Conservation (phyloP, 352 stramenopile species). For the Phytopythium montanum region DNA sequence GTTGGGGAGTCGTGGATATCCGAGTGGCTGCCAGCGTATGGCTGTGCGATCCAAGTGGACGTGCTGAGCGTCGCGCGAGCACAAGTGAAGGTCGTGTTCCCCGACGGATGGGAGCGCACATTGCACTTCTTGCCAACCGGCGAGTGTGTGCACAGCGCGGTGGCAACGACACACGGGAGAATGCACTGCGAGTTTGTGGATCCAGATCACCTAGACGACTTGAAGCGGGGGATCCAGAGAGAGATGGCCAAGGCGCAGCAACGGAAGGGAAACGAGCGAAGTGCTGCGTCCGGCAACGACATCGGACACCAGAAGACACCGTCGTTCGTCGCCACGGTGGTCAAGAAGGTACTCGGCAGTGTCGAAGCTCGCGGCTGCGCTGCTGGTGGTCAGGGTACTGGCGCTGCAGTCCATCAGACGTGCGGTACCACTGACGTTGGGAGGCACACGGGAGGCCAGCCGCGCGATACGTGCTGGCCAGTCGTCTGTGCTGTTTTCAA, state of each 20-base stretch:
- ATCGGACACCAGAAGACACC: slow-evolving; percentile 50
- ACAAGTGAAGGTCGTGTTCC: slow-evolving; percentile 28
- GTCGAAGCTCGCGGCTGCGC: neutral
- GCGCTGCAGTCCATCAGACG: too few relatives aligned
- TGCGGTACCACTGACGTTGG: slow-evolving; percentile 52
- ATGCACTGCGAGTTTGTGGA: slow-evolving; percentile 33
- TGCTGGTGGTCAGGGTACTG: neutral
- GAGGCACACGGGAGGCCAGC: slow-evolving; percentile 35
- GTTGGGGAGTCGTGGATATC: slow-evolving; percentile 27
- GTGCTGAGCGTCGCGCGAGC: slow-evolving; percentile 10
- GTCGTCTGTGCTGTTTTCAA: slow-evolving; percentile 34
- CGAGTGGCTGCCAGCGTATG: slow-evolving; percentile 47
- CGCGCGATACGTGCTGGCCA: slow-evolving; percentile 51
- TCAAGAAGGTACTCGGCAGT: slow-evolving; percentile 15
- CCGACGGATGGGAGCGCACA: slow-evolving; percentile 35
- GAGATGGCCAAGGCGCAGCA: slow-evolving; percentile 25
- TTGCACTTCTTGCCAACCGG: slow-evolving; percentile 27
- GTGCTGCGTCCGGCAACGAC: slow-evolving; percentile 16
- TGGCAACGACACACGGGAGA: slow-evolving; percentile 20
- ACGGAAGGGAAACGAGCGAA: slow-evolving; percentile 22
- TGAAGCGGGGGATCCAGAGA: slow-evolving; percentile 8
- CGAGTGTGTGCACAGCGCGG: slow-evolving; percentile 32
- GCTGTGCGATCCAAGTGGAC: slow-evolving; percentile 32
- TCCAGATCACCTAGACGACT: slow-evolving; percentile 5
- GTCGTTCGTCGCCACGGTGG: slow-evolving; percentile 37